Conservation (phyloP, 768 basidiomycete genomes). For the Tricholoma matsutake region DNA sequence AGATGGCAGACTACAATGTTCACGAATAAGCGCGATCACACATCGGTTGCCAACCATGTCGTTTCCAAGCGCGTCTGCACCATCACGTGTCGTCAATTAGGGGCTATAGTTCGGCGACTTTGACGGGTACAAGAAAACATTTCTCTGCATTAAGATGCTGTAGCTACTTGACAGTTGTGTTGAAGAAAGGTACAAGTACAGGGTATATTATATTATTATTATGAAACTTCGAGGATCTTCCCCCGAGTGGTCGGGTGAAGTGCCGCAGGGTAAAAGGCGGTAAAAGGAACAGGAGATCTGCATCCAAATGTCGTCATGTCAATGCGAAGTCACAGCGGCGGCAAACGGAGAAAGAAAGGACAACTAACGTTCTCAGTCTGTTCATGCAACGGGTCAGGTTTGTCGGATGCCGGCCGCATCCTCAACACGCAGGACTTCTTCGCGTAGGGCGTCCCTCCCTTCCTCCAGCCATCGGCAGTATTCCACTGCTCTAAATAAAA, state of each 20-base stretch:
- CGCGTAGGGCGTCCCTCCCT: slow-evolving; percentile 64
- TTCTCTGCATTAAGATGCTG: neutral
- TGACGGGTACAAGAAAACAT: neutral
- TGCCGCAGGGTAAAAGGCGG: neutral
- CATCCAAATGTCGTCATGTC: neutral
- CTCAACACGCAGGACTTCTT: slow-evolving; percentile 69
- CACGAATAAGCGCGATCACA: neutral
- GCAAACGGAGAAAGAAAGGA: neutral
- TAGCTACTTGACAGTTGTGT: neutral
- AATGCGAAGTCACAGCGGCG: neutral
- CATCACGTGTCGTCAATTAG: neutral
- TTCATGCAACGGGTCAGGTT: slow-evolving; percentile 7
- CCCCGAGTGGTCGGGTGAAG: neutral
- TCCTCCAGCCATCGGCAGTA: slow-evolving; percentile 87
- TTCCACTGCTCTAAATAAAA: slow-evolving; percentile 82
- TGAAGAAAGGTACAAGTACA: neutral
- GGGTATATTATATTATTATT: slow-evolving; percentile 7
- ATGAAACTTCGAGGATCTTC: neutral
- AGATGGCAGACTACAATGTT: too few species aligned
- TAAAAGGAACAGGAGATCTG: neutral
- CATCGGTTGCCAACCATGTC: too few species aligned
- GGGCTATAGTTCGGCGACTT: neutral
- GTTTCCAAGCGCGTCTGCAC: too few species aligned
- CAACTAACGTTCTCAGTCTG: neutral
- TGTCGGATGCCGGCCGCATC: slow-evolving; percentile 56